Evolutionary conservation across 2,329 filamentous ascomycete species (phyloP).

Genomic region (Periconia sp.): DNA sequence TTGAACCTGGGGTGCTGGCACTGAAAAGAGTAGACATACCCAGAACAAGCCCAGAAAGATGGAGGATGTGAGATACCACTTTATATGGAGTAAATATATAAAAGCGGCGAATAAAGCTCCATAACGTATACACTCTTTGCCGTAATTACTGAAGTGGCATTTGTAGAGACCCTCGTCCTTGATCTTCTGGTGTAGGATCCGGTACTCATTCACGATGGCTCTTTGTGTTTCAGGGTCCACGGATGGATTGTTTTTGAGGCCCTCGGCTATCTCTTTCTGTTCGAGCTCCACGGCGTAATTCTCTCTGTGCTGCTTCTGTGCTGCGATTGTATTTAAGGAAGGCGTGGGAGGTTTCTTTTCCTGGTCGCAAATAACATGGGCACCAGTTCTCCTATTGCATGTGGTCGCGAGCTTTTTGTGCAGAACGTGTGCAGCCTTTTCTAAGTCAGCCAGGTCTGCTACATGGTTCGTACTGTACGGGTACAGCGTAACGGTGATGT

Average conservation of each 20-base stretch:
- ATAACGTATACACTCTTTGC: slow-evolving; percentile 61
- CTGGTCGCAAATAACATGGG: slow-evolving; percentile 12
- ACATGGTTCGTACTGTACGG: slow-evolving; percentile 4
- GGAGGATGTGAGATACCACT: slow-evolving; percentile 62
- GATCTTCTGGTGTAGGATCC: slow-evolving; percentile 57
- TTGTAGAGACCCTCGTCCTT: slow-evolving; percentile 60
- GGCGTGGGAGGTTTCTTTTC: slow-evolving; percentile 22
- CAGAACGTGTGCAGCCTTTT: slow-evolving; percentile 28
- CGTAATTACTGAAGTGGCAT: slow-evolving; percentile 62
- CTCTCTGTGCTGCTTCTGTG: slow-evolving; percentile 24
- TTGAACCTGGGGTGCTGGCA: slow-evolving; percentile 1
- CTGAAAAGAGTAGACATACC: slow-evolving; percentile 42
- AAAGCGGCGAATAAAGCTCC: slow-evolving; percentile 54
- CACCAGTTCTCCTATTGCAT: slow-evolving; percentile 19
- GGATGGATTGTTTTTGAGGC: slow-evolving; percentile 49
- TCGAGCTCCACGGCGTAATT: slow-evolving; percentile 38
- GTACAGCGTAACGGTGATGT: background rate
- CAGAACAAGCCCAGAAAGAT: slow-evolving; percentile 64
- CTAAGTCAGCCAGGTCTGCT: slow-evolving; percentile 17
- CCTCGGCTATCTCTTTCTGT: slow-evolving; percentile 41
- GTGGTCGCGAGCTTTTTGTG: slow-evolving; percentile 27
- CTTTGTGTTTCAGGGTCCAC: slow-evolving; percentile 58
- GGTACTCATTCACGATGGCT: slow-evolving; percentile 59
- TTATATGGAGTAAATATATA: slow-evolving; percentile 47
- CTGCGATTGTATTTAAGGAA: slow-evolving; percentile 7